Evolutionary conservation across 306 rosid species (phyloP), one percentile per base, ranked within the genome.

Genomic region (Castanea sativa): DNA sequence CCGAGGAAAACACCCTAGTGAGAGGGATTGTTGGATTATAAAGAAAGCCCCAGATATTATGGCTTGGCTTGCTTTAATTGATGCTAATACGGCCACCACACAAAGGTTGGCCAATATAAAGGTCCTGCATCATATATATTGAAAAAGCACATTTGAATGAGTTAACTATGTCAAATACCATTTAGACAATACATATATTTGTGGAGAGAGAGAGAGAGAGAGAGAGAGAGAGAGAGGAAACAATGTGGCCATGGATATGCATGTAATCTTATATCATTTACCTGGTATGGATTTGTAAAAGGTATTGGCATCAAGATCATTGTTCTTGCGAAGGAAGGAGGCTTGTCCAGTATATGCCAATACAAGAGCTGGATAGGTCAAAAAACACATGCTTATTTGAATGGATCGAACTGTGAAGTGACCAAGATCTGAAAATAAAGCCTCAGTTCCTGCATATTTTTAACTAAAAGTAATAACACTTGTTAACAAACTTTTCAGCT

Each of bases 1-100:
- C 11, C 79, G 73, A 33, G 90, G 90, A 53, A 87, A 87, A 76
- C 90, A 83, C 64, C 90, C n/a, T n/a, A n/a, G n/a, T n/a, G 86
- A 61, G 11, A 83, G 71, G 0, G 90, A 87, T 11, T 87, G 90
- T 71, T 87, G 90, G 55, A 84, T 65, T 55, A 84, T 76, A 2
- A 86, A 87, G 71, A 87, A 87, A 3, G 85, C 65, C 20, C 87
- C 87, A 0, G 90, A 78, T 41, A 87, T 87, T 86, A 87, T 78
- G 14, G 90, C 80, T 76, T 87, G 88, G 67, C 90, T 87, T 3
- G 87, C 90, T 71, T 81, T 84, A 33, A 83, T 23, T 23, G 25
- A 23, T 23, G 25, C 25, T 23, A 23, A 1, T 23, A 23, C 25
- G 25, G 25, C 25, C 25, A 23, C 25, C n/a, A n/a, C 25, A 23